These are phyloP conservation scores for Hexamita inflata DNA, from an alignment of 208 protist species.

Conservation along the genomic window DNA sequence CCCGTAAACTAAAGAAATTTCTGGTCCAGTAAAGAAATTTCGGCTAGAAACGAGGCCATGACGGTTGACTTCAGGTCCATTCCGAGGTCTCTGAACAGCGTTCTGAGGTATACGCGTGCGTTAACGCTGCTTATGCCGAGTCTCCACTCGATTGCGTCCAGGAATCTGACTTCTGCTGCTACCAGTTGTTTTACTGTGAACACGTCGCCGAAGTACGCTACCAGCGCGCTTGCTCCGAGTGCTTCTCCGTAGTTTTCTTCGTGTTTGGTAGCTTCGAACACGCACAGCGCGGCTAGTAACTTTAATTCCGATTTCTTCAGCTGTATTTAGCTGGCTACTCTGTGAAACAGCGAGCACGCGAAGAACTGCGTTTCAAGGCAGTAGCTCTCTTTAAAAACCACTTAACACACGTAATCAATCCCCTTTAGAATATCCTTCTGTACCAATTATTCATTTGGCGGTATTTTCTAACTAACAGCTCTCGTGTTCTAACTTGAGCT, in stretches of 20 bases:
- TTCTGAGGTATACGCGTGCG: background rate
- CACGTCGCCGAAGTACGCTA: background rate
- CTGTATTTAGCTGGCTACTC: background rate
- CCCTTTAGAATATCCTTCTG: constrained; percentile 14
- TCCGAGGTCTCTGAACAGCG: constrained; percentile 19
- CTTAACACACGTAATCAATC: constrained; percentile 13
- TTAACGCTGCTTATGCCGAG: background rate
- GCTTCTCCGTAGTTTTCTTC: constrained; percentile 29
- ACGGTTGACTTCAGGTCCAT: background rate
- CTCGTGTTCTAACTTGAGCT: too few species aligned
- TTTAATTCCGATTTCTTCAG: background rate
- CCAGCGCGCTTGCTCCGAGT: background rate
- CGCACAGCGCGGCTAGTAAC: background rate
- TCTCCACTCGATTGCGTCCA: constrained; percentile 8
- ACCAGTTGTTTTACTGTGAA: background rate
- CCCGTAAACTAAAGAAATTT: background rate
- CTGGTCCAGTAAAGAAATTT: constrained; percentile 2
- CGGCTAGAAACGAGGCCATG: constrained; percentile 9
- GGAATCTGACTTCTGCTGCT: background rate
- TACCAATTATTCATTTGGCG: too few species aligned
- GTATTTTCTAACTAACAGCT: too few species aligned
- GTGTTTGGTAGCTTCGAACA: constrained; percentile 18
- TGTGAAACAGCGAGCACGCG: constrained; percentile 19
- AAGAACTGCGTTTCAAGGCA: constrained; percentile 20
- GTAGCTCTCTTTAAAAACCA: constrained; percentile 15